Evolutionary conservation across 768 basidiomycete species (phyloP), one percentile per base, ranked within the genome.

Genomic region (Tylopilus cervinicoccineus): DNA sequence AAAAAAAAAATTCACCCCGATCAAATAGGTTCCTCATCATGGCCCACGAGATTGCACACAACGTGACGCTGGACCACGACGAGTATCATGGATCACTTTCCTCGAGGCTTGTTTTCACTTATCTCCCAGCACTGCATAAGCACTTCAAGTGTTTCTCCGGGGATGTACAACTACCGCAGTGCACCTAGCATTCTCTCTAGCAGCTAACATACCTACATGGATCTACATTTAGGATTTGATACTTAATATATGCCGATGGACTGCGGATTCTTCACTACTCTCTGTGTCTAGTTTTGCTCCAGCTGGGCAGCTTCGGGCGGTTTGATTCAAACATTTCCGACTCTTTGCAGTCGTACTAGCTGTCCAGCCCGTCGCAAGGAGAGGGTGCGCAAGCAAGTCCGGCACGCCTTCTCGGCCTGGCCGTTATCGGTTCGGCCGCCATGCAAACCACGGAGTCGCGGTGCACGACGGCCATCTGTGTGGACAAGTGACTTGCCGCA

Each of bases 11-110:
- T 8, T 48, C 9, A 53, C 22, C 32, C 31, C 12, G 0, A 20
- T 34, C 20, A 7, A 33, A 43, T 12, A 64, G 63, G 63, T 64
- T 56, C 27, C 57, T 66, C 28, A 58, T 64, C 4, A 61, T 66
- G 51, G 61, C 54, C 2, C 63, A 64, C 14, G 63, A 64, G 43
- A 53, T 64, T 6, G 64, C 63, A 14, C 64, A 64, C 48, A 58
- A 61, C 10, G 37, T 42, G 11, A 48, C 54, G 0, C 43, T 50
- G 45, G 57, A 60, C 14, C 63, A 65, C 12, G 58, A 65, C 5
- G 62, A 62, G 40, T 49, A 65, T 27, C 62, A 63, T 16, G 62
- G 64, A 17, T 38, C 56, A 4, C 41, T 65, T 17, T 55, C 54
- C 26, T 42, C 60, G 19, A 36, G 32, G 27, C 22, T 62, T 4